Evolutionary conservation across 208 protist species (phyloP), one percentile per base, ranked within the genome.

Genomic region (Crithidia acanthocephali): DNA sequence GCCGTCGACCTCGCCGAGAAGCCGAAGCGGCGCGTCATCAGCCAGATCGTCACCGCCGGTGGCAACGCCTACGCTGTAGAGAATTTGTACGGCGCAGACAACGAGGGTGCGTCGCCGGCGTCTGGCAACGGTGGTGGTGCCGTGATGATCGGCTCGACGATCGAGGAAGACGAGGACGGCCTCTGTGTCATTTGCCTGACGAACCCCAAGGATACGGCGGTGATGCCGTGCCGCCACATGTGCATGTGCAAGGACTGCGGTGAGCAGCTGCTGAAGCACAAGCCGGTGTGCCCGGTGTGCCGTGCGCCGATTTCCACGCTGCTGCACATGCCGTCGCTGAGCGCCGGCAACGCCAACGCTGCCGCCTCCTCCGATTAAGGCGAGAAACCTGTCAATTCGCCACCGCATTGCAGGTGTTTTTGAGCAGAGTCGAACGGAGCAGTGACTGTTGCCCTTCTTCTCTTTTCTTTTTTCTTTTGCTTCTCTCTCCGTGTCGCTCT

Each of bases 151-250:
- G 90, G 88, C 63, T 81, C 79, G 25, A 91, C 88, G 25, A 87
- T 92, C 60, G 87, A 90, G 48, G 87, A 96, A 1, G 86, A 94
- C 27, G 88, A 96, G 68, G 87, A 94, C 50, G 86, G 81, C 5
- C 81, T 96, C 35, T 98, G 97, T 52, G 95, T 98, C 18, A 96
- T 98, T 74, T 98, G 97, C 80, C 80, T 98, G 45, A 95, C 90
- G 27, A 93, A 97, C 67, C 61, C 76, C 30, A 91, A 94, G 69
- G 91, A 98, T 66, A 98, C 94, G 4, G 86, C 87, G 0, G 92
- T 98, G 25, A 95, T 98, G 85, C 96, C 97, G 45, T 98, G 97
- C 71, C 87, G 97, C 18, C 95, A 98, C 72, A 95, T 98, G 93
- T 98, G 94, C 70, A 89, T 98, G 72, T 98, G 96, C 78, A 88